Conservation (phyloP, 345 rosid species). For the Rhodomyrtus tomentosa region DNA sequence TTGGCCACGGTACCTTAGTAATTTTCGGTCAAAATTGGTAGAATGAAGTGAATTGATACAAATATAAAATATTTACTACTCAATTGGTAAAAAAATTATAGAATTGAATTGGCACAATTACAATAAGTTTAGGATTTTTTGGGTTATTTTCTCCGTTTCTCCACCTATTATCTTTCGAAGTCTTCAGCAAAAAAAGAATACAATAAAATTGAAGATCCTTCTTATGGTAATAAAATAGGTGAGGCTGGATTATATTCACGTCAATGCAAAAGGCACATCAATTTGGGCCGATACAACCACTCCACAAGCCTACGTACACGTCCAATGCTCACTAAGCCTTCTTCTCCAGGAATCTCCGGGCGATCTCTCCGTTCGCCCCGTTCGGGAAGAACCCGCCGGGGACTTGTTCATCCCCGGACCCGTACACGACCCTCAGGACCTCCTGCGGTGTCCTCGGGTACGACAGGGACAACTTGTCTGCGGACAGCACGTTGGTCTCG, state of each 20-base stretch:
- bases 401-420: conserved; percentile 24
- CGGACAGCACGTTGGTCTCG: conserved; percentile 12
- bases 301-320: neutral
- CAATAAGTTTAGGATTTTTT: too few relatives aligned
- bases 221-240: neutral
- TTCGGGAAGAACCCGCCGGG: conserved; percentile 43
- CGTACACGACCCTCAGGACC: conserved; percentile 29
- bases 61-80: too few relatives aligned
- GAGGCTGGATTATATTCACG: neutral
- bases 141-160: too few relatives aligned
- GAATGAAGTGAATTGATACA: too few relatives aligned
- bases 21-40: too few relatives aligned
- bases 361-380: conserved; percentile 30
- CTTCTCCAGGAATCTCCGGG: conserved; percentile 2
- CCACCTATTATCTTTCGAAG: neutral
- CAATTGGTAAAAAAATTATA: too few relatives aligned
- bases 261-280: neutral
- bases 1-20: too few relatives aligned
- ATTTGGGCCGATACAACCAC: neutral
- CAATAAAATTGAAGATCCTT: neutral
- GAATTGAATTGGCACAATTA: too few relatives aligned
- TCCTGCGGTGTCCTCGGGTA: conserved; percentile 34
- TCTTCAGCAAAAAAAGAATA: neutral
- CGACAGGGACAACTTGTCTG: conserved; percentile 17
- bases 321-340: neutral